Evolutionary conservation across 345 rosid species (phyloP), one percentile per base, ranked within the genome.

Genomic region (Eucalyptus cloeziana): DNA sequence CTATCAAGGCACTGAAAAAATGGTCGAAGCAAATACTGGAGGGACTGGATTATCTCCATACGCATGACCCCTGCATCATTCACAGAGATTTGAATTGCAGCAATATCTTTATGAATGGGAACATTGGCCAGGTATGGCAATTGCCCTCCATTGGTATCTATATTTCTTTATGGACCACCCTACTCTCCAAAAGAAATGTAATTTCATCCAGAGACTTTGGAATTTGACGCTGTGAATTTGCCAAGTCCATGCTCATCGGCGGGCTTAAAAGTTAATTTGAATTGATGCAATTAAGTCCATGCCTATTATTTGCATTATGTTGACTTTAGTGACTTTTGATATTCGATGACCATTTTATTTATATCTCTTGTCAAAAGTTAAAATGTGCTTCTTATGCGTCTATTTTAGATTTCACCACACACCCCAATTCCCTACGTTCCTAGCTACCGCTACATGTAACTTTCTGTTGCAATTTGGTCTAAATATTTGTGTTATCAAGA

Each of bases 11-110:
- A 31, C 89, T 95, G 94, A 94, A 94, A 93, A 95, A 94, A 93
- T 94, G 96, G 97, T 92, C 94, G 2, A 93, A 93, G 92, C 97
- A 94, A 91, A 94, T 94, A 21, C 95, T 94, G 40, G 95, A 93
- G 88, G 96, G 96, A 27, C 86, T 95, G 90, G 94, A 92, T 87
- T 94, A 92, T 91, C 94, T 95, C 13, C 97, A 95, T 86, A 94
- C 94, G 4, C 97, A 94, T 80, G 97, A 95, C 24, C 96, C 96
- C 10, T 94, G 97, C 89, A 93, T 94, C 88, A 94, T 94, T 90
- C 97, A 94, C 88, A 90, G 97, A 49, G 95, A 94, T 90, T 93
- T 95, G 62, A 95, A 94, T 89, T 94, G 95, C 94, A 95, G 97
- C 83, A 95, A 95, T 88, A 93, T 95, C 91, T 94, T 94, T 89